Evolutionary conservation across 1,284 basidiomycete genomes (phyloP).

Genomic region (Erythrobasidium hasegawianum): DNA sequence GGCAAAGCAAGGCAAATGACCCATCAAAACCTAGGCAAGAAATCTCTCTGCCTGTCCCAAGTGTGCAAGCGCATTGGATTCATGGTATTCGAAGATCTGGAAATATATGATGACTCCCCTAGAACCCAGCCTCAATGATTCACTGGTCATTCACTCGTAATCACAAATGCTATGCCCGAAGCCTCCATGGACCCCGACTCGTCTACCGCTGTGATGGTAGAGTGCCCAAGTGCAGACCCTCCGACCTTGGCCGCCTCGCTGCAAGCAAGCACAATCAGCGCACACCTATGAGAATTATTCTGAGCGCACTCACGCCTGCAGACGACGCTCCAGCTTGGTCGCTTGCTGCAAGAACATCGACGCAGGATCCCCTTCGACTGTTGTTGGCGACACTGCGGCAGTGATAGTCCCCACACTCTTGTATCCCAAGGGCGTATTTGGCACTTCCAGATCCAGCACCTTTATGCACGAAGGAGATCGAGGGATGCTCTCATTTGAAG

Average conservation of each 20-base stretch:
- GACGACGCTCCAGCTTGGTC: conserved; percentile 22
- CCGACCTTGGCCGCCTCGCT: conserved; percentile 29
- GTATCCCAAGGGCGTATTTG: conserved; percentile 14
- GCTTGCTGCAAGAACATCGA: conserved; percentile 21
- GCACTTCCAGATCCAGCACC: conserved; percentile 15
- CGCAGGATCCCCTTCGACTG: conserved; percentile 14
- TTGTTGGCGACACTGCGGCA: conserved; percentile 27
- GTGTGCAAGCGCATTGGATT: too few species aligned
- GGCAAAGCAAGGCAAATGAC: too few species aligned
- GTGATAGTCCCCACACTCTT: conserved; percentile 20
- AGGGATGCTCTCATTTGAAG: conserved; percentile 6
- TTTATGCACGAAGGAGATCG: conserved; percentile 25
- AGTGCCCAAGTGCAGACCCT: conserved; percentile 21
- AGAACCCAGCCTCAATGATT: too few species aligned
- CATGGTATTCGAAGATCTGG: too few species aligned
- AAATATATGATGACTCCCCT: too few species aligned
- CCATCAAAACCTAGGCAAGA: too few species aligned
- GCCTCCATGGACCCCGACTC: conserved; percentile 29
- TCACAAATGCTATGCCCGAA: conserved; percentile 27
- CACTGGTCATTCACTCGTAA: conserved; percentile 4
- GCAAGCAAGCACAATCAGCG: not conserved
- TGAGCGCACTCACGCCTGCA: conserved; percentile 15
- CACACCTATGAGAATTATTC: not conserved
- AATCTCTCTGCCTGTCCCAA: too few species aligned
- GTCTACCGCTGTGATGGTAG: conserved; percentile 18